A percentile compares a stretch with the other conserved stretches of the same genome.
Conservation (phyloP, 179 eudicot genomes). For the Spergularia azorica region DNA sequence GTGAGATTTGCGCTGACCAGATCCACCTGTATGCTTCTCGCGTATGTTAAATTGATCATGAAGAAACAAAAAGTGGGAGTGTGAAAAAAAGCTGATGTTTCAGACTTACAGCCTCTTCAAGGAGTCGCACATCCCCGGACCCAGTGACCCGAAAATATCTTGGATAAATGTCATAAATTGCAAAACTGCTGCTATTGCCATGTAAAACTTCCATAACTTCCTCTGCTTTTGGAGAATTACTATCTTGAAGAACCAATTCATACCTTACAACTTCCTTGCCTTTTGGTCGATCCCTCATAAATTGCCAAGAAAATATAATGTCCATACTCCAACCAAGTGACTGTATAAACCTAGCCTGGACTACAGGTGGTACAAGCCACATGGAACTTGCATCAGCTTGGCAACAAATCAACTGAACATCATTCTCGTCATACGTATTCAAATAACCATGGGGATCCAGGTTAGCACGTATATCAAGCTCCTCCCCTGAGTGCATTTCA, state of each 20-base stretch:
- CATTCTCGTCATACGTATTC: conserved; percentile 59
- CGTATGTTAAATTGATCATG: neutral
- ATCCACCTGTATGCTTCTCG: conserved; percentile 39
- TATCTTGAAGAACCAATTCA: conserved; percentile 50
- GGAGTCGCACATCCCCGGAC: conserved; percentile 85
- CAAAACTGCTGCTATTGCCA: conserved; percentile 65
- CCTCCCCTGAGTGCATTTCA: conserved; percentile 59
- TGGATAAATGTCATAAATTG: conserved; percentile 60
- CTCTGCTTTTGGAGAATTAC: conserved; percentile 53
- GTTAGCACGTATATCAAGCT: conserved; percentile 36
- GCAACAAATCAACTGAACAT: conserved; percentile 87
- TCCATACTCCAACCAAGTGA: conserved; percentile 59
- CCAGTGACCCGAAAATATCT: conserved; percentile 89
- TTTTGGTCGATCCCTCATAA: conserved; percentile 86
- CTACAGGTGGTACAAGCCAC: conserved; percentile 85
- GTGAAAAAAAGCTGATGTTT: neutral
- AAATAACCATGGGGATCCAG: conserved; percentile 68
- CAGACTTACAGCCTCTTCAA: conserved; percentile 67
- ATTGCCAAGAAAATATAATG: conserved; percentile 73
- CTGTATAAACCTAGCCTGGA: conserved; percentile 56
- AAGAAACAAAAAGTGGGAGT: neutral
- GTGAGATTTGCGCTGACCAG: conserved; percentile 70
- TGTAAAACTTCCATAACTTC: conserved; percentile 65
- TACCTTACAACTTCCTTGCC: conserved; percentile 85
- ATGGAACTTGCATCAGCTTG: conserved; percentile 84